phyloP scores from a whole-genome alignment of 352 stramenopile species.

The Globisporangium polare region DNA sequence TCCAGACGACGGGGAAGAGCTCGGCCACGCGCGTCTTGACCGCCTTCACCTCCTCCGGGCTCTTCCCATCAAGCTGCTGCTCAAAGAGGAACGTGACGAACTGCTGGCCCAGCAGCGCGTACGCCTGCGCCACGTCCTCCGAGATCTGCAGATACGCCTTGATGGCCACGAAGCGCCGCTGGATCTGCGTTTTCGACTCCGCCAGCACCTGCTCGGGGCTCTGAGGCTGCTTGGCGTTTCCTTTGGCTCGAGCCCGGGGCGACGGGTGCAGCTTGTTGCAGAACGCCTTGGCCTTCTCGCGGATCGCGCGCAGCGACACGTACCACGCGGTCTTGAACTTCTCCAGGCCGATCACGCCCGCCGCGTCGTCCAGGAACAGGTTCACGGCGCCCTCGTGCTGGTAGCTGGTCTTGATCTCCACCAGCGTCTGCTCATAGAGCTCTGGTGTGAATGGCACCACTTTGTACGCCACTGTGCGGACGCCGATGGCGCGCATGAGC shows the following conservation, averaged over 20 bases:
- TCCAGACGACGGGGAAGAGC: slow-evolving; percentile 73
- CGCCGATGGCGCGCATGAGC: slow-evolving; percentile 41
- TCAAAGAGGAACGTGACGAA: slow-evolving; percentile 62
- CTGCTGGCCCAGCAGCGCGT: slow-evolving; percentile 42
- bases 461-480: slow-evolving; percentile 61
- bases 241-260: neutral
- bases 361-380: slow-evolving; percentile 57
- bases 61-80: slow-evolving; percentile 27
- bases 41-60: slow-evolving; percentile 18
- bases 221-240: slow-evolving; percentile 12
- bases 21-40: slow-evolving; percentile 49
- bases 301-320: slow-evolving; percentile 82
- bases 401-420: slow-evolving; percentile 44
- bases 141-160: slow-evolving; percentile 48
- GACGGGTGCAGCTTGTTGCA: slow-evolving; percentile 32
- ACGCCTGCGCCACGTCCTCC: slow-evolving; percentile 29
- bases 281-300: slow-evolving; percentile 75
- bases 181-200: slow-evolving; percentile 27
- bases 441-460: slow-evolving; percentile 49
- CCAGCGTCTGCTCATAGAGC: slow-evolving; percentile 27
- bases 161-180: slow-evolving; percentile 58
- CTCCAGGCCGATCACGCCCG: slow-evolving; percentile 75
- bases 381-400: slow-evolving; percentile 74
- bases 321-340: slow-evolving; percentile 87
- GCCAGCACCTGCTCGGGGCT: slow-evolving; percentile 18